Conservation (phyloP, 164 flowering plant species). For the Amborella trichopoda region DNA sequence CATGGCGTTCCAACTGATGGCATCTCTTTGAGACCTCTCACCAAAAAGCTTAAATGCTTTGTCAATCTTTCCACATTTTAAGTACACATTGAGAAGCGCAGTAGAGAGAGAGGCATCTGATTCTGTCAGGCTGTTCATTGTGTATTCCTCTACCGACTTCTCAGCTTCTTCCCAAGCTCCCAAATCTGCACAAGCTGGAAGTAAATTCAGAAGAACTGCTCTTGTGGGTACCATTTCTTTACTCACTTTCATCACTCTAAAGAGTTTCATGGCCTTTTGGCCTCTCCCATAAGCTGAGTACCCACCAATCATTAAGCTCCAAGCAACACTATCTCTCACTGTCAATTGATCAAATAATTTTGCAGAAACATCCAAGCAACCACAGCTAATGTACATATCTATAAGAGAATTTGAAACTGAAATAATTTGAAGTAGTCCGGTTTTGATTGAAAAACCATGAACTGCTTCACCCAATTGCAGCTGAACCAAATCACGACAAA, state of each 20-base stretch:
- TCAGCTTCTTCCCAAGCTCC: slow-evolving; percentile 5
- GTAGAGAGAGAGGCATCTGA: slow-evolving; percentile 7
- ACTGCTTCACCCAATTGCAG: slow-evolving; percentile 1
- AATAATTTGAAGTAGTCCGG: slow-evolving; percentile 3
- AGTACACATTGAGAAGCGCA: slow-evolving; percentile 7
- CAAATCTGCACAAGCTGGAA: slow-evolving; percentile 10
- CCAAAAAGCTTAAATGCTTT: slow-evolving; percentile 4
- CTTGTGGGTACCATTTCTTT: slow-evolving; percentile 4
- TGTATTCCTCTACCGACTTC: neutral
- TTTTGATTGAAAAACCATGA: slow-evolving; percentile 4
- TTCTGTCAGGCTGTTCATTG: neutral
- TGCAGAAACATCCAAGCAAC: slow-evolving; percentile 4
- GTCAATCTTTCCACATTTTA: slow-evolving; percentile 5
- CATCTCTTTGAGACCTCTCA: neutral
- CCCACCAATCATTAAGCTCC: slow-evolving; percentile 13
- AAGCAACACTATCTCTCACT: slow-evolving; percentile 6
- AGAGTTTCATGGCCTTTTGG: slow-evolving; percentile 3
- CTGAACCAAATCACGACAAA: slow-evolving; percentile 2
- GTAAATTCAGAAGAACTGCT: slow-evolving; percentile 8
- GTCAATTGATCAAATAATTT: slow-evolving; percentile 1
- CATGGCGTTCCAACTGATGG: slow-evolving; percentile 11
- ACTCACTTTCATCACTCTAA: slow-evolving; percentile 2
- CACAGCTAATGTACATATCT: slow-evolving; percentile 8
- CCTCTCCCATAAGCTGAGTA: slow-evolving; percentile 3
- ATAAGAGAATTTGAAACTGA: slow-evolving; percentile 6